Percentiles rank a stretch among this genome's conserved stretches.
Conservation (phyloP, 2,329 filamentous ascomycete species). For the Colletotrichum magnum region DNA sequence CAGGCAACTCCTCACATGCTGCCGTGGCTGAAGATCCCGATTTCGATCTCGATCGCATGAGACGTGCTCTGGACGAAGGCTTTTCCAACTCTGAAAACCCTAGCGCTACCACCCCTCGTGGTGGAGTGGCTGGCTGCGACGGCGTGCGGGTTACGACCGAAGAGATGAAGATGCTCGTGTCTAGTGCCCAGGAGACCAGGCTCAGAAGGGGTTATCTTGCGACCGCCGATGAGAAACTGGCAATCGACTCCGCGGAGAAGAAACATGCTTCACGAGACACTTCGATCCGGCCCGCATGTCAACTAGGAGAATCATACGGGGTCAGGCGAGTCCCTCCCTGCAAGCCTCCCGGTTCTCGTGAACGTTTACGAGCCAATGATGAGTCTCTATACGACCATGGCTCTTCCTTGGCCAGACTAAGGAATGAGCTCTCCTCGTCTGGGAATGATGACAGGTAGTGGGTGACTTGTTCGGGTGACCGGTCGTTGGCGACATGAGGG, state of each 20-base stretch:
- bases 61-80: background rate
- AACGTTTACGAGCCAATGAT: conserved; percentile 18
- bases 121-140: background rate
- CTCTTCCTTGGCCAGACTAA: background rate
- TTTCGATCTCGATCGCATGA: background rate
- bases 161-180: conserved; percentile 8
- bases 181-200: background rate
- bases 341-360: background rate
- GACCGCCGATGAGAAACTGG: background rate
- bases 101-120: background rate
- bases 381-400: background rate
- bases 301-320: background rate
- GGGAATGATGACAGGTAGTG: background rate
- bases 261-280: background rate
- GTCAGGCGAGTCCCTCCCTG: background rate
- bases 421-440: conserved; percentile 2
- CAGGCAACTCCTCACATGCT: background rate
- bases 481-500: background rate
- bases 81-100: background rate
- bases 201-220: background rate
- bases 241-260: background rate
- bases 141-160: conserved; percentile 1
- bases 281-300: background rate
- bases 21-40: background rate
- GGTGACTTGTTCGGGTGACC: background rate